Evolutionary conservation across 257 asterid genomes (phyloP), one percentile per base, ranked within the genome.

Genomic region (Linderniella brevidens): DNA sequence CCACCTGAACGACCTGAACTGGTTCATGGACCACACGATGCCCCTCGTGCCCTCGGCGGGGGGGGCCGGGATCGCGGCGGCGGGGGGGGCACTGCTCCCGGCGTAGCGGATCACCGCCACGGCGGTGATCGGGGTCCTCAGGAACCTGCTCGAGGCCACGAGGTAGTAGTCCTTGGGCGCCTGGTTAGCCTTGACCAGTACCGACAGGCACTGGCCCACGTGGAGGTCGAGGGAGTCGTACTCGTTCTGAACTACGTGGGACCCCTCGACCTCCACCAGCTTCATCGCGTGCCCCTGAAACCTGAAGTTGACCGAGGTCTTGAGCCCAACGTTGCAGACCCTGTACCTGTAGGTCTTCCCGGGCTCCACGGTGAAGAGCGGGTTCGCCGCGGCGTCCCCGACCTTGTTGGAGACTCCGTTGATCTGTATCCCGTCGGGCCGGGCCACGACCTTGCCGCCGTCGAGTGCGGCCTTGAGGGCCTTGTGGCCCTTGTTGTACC

Each of bases 401-500:
- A 65, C 72, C 59, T 66, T 65, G 43, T 19, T 40, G 8, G 77
- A 75, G 10, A 57, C 60, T 7, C 79, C 79, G 1, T 75, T 75
- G 56, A 74, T 70, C 5, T 66, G 78, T 58, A 76, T 72, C 9
- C 81, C 81, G 10, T 72, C 76, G 3, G 86, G 78, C 56, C 51
- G 57, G 60, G 64, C 73, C 25, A 76, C 52, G 46, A 69, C 48
- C 4, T 58, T 60, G 3, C 86, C 86, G 0, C 64, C 54, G 44
- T 76, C 86, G 13, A 72, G 74, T 36, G 69, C 57, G 13, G 35
- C 40, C 51, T 61, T 61, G 17, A 76, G 59, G 37, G 77, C 32
- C 51, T 64, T 72, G 71, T 76, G 85, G 52, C 73, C 77, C 69
- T 66, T 69, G 69, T 66, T 76, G 63, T 69, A 76, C 78, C 80